Evolutionary conservation across 805 yeast genomes (phyloP).

Genomic region (Ogataea trehaloabstinens): DNA sequence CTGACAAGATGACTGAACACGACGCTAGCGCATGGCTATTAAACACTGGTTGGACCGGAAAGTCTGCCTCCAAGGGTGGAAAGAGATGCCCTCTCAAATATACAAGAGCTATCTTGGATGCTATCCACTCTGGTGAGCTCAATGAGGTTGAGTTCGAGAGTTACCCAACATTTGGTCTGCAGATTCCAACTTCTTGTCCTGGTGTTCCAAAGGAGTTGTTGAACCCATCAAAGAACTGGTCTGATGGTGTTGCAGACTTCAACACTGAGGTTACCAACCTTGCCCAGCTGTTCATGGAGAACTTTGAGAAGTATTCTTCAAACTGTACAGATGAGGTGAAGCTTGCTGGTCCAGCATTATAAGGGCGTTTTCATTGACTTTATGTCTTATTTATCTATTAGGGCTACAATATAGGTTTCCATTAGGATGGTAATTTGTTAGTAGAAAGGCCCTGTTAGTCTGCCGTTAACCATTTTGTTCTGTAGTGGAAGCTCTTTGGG

Average conservation of each 20-base stretch:
- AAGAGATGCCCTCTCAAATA: slow-evolving; percentile 96
- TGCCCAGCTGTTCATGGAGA: slow-evolving; percentile 77
- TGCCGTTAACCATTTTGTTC: slow-evolving; percentile 15
- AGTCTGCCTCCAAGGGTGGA: slow-evolving; percentile 89
- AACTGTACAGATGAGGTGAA: slow-evolving; percentile 83
- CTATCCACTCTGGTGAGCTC: slow-evolving; percentile 89
- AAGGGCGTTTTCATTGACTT: slow-evolving; percentile 12
- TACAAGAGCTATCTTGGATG: slow-evolving; percentile 94
- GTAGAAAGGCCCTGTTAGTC: slow-evolving; percentile 15
- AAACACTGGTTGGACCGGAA: slow-evolving; percentile 98
- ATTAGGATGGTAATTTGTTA: not conserved
- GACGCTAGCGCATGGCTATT: slow-evolving; percentile 93
- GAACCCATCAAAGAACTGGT: slow-evolving; percentile 86
- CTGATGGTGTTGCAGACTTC: slow-evolving; percentile 54
- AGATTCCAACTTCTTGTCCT: slow-evolving; percentile 77
- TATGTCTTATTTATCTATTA: not conserved
- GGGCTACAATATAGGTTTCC: not conserved
- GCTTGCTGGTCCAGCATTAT: slow-evolving; percentile 84
- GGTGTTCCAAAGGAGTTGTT: slow-evolving; percentile 82
- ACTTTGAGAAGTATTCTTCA: slow-evolving; percentile 80
- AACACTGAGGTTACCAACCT: slow-evolving; percentile 56
- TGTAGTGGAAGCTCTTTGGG: slow-evolving; percentile 12
- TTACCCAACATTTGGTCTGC: slow-evolving; percentile 82
- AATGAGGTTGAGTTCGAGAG: slow-evolving; percentile 77
- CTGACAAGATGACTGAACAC: slow-evolving; percentile 87